These are phyloP conservation scores for Zalaria sp. DNA, from an alignment of 2,329 filamentous ascomycete species.

Conservation along the genomic window DNA sequence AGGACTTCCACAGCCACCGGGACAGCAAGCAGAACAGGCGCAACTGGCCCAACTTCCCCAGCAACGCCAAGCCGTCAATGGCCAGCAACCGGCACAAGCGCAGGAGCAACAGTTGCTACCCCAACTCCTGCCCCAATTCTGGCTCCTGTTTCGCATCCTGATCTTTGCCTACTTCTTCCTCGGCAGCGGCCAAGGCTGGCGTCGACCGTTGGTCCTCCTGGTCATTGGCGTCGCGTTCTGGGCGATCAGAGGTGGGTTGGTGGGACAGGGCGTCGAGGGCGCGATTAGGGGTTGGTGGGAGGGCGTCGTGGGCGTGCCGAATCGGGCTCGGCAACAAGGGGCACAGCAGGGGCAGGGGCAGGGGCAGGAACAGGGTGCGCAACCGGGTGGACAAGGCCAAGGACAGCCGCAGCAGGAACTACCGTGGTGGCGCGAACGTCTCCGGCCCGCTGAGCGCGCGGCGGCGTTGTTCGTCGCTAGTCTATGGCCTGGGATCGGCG, in stretches of 20 bases:
- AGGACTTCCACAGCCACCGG: too few relatives aligned
- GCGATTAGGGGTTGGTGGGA: conserved; percentile 29
- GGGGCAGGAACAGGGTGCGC: background rate
- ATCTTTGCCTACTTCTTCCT: conserved; percentile 46
- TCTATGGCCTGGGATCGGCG: conserved; percentile 47
- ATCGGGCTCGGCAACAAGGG: background rate
- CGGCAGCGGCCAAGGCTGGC: conserved; percentile 28
- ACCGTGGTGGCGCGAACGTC: conserved; percentile 14
- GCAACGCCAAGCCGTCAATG: conserved; percentile 4
- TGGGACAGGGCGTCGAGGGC: conserved; percentile 10
- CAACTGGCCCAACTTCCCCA: conserved; percentile 1
- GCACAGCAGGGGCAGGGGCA: background rate
- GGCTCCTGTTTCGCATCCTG: conserved; percentile 44
- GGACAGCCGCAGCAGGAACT: conserved; percentile 7
- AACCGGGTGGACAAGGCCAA: background rate
- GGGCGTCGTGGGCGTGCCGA: conserved; percentile 20
- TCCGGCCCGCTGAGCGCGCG: conserved; percentile 39
- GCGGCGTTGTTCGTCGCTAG: conserved; percentile 49
- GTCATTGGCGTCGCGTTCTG: conserved; percentile 26
- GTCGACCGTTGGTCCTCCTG: conserved; percentile 26
- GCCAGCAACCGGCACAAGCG: conserved; percentile 6
- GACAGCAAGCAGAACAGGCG: background rate
- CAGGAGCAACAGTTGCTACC: conserved; percentile 6
- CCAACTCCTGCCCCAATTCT: conserved; percentile 28
- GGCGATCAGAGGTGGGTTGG: conserved; percentile 19